Percentiles rank a stretch among this genome's conserved stretches.
Evolutionary conservation across 345 rosid species (phyloP).

Genomic region (Geranium brycei): DNA sequence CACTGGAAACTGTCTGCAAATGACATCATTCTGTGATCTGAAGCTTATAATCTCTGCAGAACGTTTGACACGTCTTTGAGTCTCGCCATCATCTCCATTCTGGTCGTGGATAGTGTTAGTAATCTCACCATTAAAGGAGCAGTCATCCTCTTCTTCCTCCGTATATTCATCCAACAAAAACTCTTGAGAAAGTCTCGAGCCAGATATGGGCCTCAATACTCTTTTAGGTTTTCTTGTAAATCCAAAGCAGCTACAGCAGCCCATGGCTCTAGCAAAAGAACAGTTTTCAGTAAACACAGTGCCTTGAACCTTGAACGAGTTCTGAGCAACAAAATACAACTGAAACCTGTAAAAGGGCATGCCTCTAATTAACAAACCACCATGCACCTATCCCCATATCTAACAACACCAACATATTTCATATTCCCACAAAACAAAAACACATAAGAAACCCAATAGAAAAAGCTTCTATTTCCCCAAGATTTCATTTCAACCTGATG

Average conservation of each 20-base stretch:
- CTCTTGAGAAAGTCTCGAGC: conserved; percentile 36
- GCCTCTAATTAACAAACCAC: conserved; percentile 1
- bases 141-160: conserved; percentile 47
- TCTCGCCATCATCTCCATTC: conserved; percentile 38
- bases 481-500: neutral
- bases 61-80: conserved; percentile 30
- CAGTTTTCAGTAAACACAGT: conserved; percentile 47
- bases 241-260: conserved; percentile 93
- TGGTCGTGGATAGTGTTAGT: conserved; percentile 23
- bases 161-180: conserved; percentile 44
- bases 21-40: conserved; percentile 53
- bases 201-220: conserved; percentile 19
- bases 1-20: conserved; percentile 85
- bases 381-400: neutral
- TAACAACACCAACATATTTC: neutral
- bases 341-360: conserved; percentile 8
- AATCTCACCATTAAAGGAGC: conserved; percentile 44
- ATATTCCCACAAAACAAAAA: neutral
- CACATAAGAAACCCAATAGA: neutral
- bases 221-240: conserved; percentile 20
- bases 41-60: conserved; percentile 69
- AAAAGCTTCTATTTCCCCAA: neutral
- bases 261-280: conserved; percentile 51
- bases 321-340: conserved; percentile 12
- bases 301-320: conserved; percentile 14